These are phyloP conservation scores for Scedosporium boydii DNA, from an alignment of 2,329 filamentous ascomycete genomes.

Conservation along the genomic window DNA sequence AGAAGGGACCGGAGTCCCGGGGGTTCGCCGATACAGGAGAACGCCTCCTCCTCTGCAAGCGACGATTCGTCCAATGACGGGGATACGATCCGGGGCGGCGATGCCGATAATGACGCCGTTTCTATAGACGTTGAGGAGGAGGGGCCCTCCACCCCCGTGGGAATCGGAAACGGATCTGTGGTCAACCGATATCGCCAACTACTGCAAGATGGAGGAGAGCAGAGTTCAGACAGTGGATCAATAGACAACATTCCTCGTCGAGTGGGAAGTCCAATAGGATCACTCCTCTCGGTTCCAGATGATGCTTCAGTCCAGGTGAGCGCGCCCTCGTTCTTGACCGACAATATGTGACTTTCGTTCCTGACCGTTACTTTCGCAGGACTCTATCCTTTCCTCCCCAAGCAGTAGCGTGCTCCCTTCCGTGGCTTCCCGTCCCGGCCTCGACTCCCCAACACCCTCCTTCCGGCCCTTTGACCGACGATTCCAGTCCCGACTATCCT, in stretches of 20 bases:
- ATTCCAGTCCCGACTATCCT: constrained; percentile 77
- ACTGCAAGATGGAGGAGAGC: constrained; percentile 25
- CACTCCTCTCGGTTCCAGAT: constrained; percentile 64
- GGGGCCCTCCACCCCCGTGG: background rate
- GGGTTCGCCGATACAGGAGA: background rate
- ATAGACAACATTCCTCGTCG: constrained; percentile 30
- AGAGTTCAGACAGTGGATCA: constrained; percentile 30
- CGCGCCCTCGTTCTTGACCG: constrained; percentile 1
- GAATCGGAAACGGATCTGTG: constrained; percentile 11
- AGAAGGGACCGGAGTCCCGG: background rate
- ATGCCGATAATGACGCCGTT: background rate
- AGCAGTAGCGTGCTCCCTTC: constrained; percentile 66
- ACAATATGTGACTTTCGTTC: background rate
- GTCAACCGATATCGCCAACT: constrained; percentile 35
- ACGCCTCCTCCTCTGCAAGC: background rate
- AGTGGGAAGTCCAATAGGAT: constrained; percentile 54
- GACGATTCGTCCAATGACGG: background rate
- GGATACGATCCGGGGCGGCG: background rate
- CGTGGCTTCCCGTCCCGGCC: constrained; percentile 54
- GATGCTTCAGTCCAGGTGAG: constrained; percentile 75
- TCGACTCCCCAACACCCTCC: constrained; percentile 66
- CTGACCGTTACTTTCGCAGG: constrained; percentile 26
- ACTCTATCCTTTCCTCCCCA: constrained; percentile 54
- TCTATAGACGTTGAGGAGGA: background rate
- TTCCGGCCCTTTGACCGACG: constrained; percentile 90